Conservation (phyloP, 1,284 basidiomycete species). For the Puccinia polysora region DNA sequence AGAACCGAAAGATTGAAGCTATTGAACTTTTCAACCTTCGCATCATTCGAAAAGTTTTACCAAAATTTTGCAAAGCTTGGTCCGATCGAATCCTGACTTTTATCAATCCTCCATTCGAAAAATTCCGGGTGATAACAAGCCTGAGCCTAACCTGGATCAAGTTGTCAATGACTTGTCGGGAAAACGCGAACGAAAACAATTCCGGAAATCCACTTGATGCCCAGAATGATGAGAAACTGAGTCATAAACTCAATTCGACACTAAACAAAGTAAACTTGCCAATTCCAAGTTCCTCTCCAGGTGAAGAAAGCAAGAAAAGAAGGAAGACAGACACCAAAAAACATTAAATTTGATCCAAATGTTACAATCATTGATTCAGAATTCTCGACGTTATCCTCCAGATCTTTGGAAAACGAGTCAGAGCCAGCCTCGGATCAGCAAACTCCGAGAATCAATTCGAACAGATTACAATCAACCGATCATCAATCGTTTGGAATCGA, state of each 20-base stretch:
- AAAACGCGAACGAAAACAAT: too few species aligned
- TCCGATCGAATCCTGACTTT: neutral
- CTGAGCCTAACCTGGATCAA: neutral
- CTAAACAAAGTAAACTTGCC: too few species aligned
- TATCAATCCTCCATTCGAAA: neutral
- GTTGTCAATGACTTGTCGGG: too few species aligned
- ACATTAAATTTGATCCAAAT: too few species aligned
- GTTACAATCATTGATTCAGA: too few species aligned
- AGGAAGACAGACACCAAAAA: too few species aligned
- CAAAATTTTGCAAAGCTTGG: neutral
- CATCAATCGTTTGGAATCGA: neutral
- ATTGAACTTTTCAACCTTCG: neutral
- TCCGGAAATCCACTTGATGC: too few species aligned
- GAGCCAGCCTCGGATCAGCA: neutral
- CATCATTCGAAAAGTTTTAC: neutral
- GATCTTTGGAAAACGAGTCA: neutral
- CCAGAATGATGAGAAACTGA: too few species aligned
- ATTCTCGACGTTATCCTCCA: neutral
- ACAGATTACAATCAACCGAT: slow-evolving; percentile 2
- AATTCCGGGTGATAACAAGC: neutral
- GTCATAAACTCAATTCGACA: too few species aligned
- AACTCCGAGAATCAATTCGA: neutral
- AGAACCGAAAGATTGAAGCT: neutral
- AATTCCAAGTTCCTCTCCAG: too few species aligned
- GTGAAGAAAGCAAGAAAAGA: too few species aligned